These are phyloP conservation scores for Aspergillus pseudoviridinutans DNA, from an alignment of 2,329 filamentous ascomycete species.

Conservation along the genomic window DNA sequence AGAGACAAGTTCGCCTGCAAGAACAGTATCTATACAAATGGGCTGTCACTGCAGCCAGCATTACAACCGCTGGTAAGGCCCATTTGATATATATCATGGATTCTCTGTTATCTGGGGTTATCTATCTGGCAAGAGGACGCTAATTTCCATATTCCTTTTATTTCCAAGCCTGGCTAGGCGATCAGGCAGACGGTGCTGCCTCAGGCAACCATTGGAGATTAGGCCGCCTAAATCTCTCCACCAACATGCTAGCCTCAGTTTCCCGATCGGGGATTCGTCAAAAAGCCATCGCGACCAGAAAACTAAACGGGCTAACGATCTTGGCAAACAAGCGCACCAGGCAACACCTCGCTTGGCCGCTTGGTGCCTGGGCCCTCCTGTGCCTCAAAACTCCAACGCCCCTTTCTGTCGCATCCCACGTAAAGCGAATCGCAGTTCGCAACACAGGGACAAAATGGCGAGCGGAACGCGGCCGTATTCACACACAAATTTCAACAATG, in stretches of 20 bases:
- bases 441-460: background rate
- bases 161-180: too few species aligned
- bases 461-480: background rate
- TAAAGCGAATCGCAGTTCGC: too few species aligned
- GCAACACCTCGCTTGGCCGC: background rate
- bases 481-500: background rate
- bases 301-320: conserved; percentile 16
- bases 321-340: background rate
- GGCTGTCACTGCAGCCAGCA: too few species aligned
- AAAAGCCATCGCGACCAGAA: background rate
- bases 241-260: background rate
- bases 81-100: too few species aligned
- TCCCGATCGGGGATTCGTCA: background rate
- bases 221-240: background rate
- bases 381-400: background rate
- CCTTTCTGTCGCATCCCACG: background rate
- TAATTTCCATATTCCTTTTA: too few species aligned
- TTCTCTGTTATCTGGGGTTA: too few species aligned
- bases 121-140: too few species aligned
- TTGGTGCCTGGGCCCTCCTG: background rate
- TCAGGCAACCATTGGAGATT: background rate
- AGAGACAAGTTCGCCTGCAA: too few species aligned
- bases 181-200: too few species aligned
- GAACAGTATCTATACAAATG: too few species aligned
- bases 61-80: too few species aligned